Evolutionary conservation across 805 yeast species (phyloP), one percentile per base, ranked within the genome.

Genomic region (Saccharomycopsis capsularis): DNA sequence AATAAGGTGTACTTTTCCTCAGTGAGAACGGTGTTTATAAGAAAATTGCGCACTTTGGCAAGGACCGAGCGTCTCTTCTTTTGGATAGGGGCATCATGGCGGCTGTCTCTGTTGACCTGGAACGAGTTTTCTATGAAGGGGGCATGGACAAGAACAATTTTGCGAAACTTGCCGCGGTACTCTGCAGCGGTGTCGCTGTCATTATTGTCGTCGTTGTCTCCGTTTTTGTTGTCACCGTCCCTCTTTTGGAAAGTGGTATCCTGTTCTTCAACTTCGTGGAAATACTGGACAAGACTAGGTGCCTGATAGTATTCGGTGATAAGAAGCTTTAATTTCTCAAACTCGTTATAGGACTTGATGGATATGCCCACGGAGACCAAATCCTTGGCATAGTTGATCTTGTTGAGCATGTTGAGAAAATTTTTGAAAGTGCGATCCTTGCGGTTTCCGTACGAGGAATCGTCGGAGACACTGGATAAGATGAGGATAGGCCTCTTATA

Each of bases 111-210:
- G 19, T 46, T 51, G n/a, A 47, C 52, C 27, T 58, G 41, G 22
- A 53, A 48, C 27, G 50, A 54, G 3, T 56, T 46, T 47, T 68
- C 71, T 22, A 68, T 55, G 39, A 66, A 63, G 9, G 70, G 71
- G 1, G 72, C 71, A 37, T 56, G 50, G 1, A 68, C 9, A 21
- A 68, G 40, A 4, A 65, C 62, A 1, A 68, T 60, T 48, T 56
- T 56, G n/a, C n/a, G 15, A 25, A 48, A 48, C n/a, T 49, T 49
- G 9, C 35, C 32, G 6, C 27, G 6, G 16, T 29, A 34, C 5
- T 48, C 27, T n/a, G 24, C 3, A 16, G 30, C 42, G n/a, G n/a
- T n/a, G n/a, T n/a, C n/a, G 13, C 6, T 16, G 4, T 22, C 22
- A 18, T 34, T 24, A 11, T 42, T 23, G n/a, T 21, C 16, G 24